Conservation (phyloP, 1,139 yeast genomes). For the Hemisphaericaspora xylanilytica region DNA sequence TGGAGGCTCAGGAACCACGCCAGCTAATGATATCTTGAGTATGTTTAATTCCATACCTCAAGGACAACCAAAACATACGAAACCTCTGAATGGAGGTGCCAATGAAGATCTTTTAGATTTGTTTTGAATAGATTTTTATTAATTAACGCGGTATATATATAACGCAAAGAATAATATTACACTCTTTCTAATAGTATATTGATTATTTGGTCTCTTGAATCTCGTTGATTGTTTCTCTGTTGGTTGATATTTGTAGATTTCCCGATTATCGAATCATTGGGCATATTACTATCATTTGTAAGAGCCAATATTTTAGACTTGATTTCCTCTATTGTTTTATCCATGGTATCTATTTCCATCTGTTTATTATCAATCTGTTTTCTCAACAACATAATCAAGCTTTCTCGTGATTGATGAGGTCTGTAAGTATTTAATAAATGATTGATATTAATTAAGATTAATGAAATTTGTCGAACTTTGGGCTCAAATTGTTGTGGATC, state of each 20-base stretch:
- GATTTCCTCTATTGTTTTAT: slow-evolving; percentile 44
- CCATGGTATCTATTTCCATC: slow-evolving; percentile 52
- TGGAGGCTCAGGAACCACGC: slow-evolving; percentile 19
- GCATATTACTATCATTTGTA: slow-evolving; percentile 28
- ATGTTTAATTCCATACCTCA: slow-evolving; percentile 31
- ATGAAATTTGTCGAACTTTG: slow-evolving; percentile 68
- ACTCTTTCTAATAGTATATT: slow-evolving; percentile 14
- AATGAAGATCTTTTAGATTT: slow-evolving; percentile 57
- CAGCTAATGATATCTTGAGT: slow-evolving; percentile 39
- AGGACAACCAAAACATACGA: slow-evolving; percentile 7
- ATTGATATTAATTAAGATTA: slow-evolving; percentile 78
- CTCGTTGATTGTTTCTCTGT: slow-evolving; percentile 9
- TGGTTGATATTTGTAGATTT: background rate
- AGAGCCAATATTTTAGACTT: slow-evolving; percentile 37
- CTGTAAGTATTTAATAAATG: slow-evolving; percentile 81
- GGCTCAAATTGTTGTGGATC: slow-evolving; percentile 65
- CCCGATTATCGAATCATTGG: slow-evolving; percentile 8
- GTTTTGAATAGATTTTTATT: slow-evolving; percentile 29
- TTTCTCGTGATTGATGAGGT: slow-evolving; percentile 86
- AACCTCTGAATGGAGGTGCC: slow-evolving; percentile 16
- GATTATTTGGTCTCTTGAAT: slow-evolving; percentile 14
- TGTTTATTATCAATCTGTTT: slow-evolving; percentile 58
- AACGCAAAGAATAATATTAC: background rate
- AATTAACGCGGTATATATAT: background rate
- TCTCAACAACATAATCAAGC: slow-evolving; percentile 66